Conservation (phyloP, 1,284 basidiomycete genomes). For the Pseudozyma sp. region DNA sequence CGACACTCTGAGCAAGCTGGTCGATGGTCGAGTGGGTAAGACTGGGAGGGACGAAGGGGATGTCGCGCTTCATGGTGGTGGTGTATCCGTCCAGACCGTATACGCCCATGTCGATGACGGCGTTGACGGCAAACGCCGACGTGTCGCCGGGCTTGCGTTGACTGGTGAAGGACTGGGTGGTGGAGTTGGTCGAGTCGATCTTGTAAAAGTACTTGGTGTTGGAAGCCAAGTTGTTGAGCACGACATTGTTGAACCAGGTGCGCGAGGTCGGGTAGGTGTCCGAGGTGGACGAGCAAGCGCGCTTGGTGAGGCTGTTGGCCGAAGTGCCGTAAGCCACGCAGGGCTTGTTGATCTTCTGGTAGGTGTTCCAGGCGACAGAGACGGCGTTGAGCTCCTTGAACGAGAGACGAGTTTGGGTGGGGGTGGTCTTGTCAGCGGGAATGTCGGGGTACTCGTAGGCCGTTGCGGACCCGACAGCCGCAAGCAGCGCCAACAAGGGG, state of each 20-base stretch:
- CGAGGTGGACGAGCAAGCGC: conserved; percentile 38
- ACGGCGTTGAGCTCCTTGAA: conserved; percentile 41
- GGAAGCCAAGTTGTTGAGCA: conserved; percentile 33
- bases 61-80: conserved; percentile 45
- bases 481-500: conserved; percentile 17
- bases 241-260: conserved; percentile 54
- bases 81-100: conserved; percentile 67
- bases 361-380: conserved; percentile 58
- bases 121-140: conserved; percentile 57
- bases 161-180: conserved; percentile 35
- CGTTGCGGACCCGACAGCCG: not conserved
- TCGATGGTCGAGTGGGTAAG: conserved; percentile 46
- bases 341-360: conserved; percentile 27
- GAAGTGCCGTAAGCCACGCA: conserved; percentile 49
- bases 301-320: conserved; percentile 7
- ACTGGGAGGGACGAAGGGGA: conserved; percentile 32
- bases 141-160: conserved; percentile 28
- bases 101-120: conserved; percentile 69
- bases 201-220: conserved; percentile 57
- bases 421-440: conserved; percentile 52
- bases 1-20: conserved; percentile 22
- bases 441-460: conserved; percentile 36
- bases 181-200: conserved; percentile 45
- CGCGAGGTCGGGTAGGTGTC: conserved; percentile 54
- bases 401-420: conserved; percentile 46